Base-by-base conservation (phyloP, 371 early-diverging fungal species). In the Blakeslea trispora region DNA sequence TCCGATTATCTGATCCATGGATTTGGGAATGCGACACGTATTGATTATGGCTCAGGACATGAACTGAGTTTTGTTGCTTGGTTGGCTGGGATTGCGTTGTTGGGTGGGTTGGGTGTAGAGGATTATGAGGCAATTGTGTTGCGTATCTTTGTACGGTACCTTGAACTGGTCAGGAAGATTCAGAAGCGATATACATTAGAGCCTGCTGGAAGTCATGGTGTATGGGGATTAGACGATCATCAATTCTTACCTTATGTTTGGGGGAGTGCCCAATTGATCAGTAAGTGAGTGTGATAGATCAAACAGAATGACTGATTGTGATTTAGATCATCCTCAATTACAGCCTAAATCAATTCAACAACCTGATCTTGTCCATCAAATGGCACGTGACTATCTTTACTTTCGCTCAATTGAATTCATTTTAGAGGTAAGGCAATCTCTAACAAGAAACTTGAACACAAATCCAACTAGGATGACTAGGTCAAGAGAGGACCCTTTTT, bases 1-100 rank as follows among this genome's bases (percentile, higher is more conserved):
- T 59, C 71, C 0, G 72, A 85, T 35, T 99, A 99, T 72, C 73
- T 96, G n/a, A 66, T 63, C 3, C 81, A 84, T 47, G 81, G 88
- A 45, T 98, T 99, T 85, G 99, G 99, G 21, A 92, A 98, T 67
- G 77, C 80, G 6, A 90, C 87, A 4, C 86, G 99, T 40, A 91
- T 99, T 31, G 99, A 99, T 74, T 99, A 99, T 78, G 99, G 99
- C n/a, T 95, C 95, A 21, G 99, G 99, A 0, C 99, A 99, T 66
- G 99, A 99, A 78, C 79, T 97, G 15, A 90, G 89, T 50, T 99
- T 99, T 69, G 70, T 93, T n/a, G 89, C 92, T 7, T 99, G 92
- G 82, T 74, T 99, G 21, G 75, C 84, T 44, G 91, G 90, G 44
- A 73, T 96, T 22, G 76, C 83, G 32, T 73, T 88, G 59, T 66